Evolutionary conservation across 2,329 filamentous ascomycete genomes (phyloP).

Genomic region (Sphaerulina populicola): DNA sequence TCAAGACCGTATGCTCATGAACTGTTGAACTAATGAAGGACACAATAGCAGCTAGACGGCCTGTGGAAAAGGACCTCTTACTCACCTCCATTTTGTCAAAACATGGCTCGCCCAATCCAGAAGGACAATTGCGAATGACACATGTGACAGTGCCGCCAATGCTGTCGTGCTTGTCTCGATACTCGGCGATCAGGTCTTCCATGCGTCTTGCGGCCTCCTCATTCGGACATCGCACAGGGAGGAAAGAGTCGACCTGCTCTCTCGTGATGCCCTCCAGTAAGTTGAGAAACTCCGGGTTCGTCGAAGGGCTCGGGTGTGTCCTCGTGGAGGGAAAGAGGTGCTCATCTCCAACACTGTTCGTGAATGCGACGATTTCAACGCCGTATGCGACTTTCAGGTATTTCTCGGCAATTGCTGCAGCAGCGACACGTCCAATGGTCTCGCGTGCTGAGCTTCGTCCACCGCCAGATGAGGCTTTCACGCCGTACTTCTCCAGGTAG

Average conservation of each 20-base stretch:
- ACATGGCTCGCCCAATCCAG: slow-evolving; percentile 81
- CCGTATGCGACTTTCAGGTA: slow-evolving; percentile 73
- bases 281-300: slow-evolving; percentile 69
- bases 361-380: slow-evolving; percentile 86
- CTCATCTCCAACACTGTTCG: slow-evolving; percentile 71
- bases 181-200: slow-evolving; percentile 69
- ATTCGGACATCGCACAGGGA: slow-evolving; percentile 83
- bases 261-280: slow-evolving; percentile 66
- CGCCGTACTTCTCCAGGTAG: slow-evolving; percentile 93
- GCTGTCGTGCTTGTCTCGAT: slow-evolving; percentile 71
- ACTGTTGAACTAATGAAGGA: background rate
- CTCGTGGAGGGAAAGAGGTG: slow-evolving; percentile 66
- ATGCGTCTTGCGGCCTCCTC: slow-evolving; percentile 57
- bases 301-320: slow-evolving; percentile 58
- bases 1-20: too few species aligned
- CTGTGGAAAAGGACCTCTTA: background rate
- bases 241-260: slow-evolving; percentile 67
- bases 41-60: background rate
- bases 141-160: slow-evolving; percentile 94
- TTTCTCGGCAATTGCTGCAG: slow-evolving; percentile 87
- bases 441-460: slow-evolving; percentile 87
- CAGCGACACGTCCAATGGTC: slow-evolving; percentile 84
- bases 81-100: slow-evolving; percentile 80
- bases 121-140: slow-evolving; percentile 76
- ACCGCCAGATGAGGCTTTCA: slow-evolving; percentile 83